Conservation (phyloP, 495 filamentous ascomycete genomes). For the Podospora comata region DNA sequence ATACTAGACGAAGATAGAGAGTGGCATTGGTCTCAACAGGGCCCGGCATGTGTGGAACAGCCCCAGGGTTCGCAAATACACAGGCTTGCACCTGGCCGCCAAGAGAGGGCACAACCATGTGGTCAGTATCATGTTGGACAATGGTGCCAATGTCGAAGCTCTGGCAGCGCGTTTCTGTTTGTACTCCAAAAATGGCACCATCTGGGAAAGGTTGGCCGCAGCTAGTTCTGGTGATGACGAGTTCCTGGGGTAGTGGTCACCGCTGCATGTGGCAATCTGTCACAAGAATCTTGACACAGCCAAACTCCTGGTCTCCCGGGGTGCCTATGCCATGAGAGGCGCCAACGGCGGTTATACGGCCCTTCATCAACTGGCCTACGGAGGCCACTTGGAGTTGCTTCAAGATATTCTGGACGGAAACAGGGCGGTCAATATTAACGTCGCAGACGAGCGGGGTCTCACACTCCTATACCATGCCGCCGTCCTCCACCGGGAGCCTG, state of each 20-base stretch:
- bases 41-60: too few species aligned
- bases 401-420: conserved; percentile 1
- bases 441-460: conserved; percentile 11
- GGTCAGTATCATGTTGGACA: conserved; percentile 7
- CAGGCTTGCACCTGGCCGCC: conserved; percentile 13
- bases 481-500: conserved; percentile 5
- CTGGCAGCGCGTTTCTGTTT: neutral
- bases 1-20: neutral
- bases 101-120: conserved; percentile 9
- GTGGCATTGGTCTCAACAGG: too few species aligned
- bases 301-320: conserved; percentile 13
- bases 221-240: too few species aligned
- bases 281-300: conserved; percentile 7
- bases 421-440: conserved; percentile 1
- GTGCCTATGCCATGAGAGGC: neutral
- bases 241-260: conserved; percentile 5
- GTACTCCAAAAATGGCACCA: neutral
- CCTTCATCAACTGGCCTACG: conserved; percentile 15
- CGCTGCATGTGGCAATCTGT: conserved; percentile 22
- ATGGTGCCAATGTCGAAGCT: neutral
- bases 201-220: neutral
- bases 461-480: conserved; percentile 16
- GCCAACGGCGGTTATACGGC: neutral
- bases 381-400: conserved; percentile 11
- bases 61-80: neutral